phyloP scores from a whole-genome alignment of 441 rosid genomes.

The Kokia cookei region DNA sequence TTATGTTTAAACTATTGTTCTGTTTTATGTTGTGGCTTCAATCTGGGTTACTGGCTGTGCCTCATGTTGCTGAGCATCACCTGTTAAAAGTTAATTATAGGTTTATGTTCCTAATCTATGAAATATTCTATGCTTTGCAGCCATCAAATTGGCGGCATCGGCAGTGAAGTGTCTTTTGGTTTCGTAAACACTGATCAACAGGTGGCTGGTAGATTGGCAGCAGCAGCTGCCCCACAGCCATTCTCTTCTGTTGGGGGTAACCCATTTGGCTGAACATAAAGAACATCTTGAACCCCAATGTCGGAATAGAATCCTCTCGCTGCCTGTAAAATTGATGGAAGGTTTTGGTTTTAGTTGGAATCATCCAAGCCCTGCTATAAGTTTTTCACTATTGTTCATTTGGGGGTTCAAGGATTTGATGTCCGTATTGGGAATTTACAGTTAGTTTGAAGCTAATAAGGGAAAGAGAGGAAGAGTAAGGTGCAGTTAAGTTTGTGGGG shows the following conservation, averaged over 20 bases:
- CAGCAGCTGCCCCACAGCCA: constrained; percentile 32
- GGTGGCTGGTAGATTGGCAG: constrained; percentile 32
- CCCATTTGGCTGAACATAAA: constrained; percentile 52
- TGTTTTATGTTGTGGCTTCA: not conserved
- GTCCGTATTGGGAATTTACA: constrained; percentile 8
- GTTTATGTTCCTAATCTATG: not conserved
- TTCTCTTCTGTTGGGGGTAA: constrained; percentile 55
- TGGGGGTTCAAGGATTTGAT: constrained; percentile 4
- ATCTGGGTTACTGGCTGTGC: not conserved
- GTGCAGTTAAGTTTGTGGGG: constrained; percentile 1
- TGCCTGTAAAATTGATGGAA: constrained; percentile 19
- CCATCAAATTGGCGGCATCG: constrained; percentile 33
- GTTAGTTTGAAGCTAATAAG: constrained; percentile 1
- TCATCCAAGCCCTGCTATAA: constrained; percentile 14
- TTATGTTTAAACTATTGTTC: not conserved
- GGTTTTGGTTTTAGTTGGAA: constrained; percentile 24
- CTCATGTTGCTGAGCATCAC: not conserved
- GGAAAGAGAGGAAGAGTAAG: constrained; percentile 5
- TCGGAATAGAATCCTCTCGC: constrained; percentile 31
- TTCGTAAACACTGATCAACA: constrained; percentile 35
- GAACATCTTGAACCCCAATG: not conserved
- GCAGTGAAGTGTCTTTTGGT: constrained; percentile 29
- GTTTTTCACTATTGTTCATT: not conserved
- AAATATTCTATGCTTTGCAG: constrained; percentile 23
- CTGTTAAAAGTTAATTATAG: not conserved